Evolutionary conservation across 1,139 yeast species (phyloP).

Genomic region (Geotrichum bryndzae): DNA sequence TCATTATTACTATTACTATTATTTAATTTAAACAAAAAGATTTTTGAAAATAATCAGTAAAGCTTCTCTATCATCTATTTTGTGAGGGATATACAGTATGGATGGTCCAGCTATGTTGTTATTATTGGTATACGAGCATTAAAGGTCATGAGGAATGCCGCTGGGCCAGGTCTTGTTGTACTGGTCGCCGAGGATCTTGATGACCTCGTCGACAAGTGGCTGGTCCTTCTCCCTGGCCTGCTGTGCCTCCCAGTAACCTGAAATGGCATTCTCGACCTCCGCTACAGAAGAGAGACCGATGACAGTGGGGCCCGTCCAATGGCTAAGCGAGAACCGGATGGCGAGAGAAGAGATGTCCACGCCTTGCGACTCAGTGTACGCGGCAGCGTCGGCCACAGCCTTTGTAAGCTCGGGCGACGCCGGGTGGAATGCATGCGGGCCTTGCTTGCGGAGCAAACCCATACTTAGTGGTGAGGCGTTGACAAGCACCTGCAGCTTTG

Average conservation of each 20-base stretch:
- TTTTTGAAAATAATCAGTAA: neutral
- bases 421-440: slow-evolving; percentile 77
- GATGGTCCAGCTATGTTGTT: neutral
- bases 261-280: slow-evolving; percentile 62
- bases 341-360: slow-evolving; percentile 77
- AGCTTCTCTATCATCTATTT: neutral
- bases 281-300: slow-evolving; percentile 61
- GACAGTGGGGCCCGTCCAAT: slow-evolving; percentile 63
- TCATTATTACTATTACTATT: neutral
- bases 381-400: slow-evolving; percentile 51
- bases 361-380: slow-evolving; percentile 36
- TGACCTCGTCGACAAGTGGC: slow-evolving; percentile 42
- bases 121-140: neutral
- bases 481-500: slow-evolving; percentile 52
- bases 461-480: slow-evolving; percentile 85
- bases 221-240: slow-evolving; percentile 40
- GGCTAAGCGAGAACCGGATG: slow-evolving; percentile 62
- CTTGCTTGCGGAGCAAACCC: slow-evolving; percentile 68
- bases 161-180: slow-evolving; percentile 67
- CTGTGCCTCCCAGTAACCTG: slow-evolving; percentile 48
- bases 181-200: slow-evolving; percentile 45
- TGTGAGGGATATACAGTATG: neutral
- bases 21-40: neutral
- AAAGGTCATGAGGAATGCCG: slow-evolving; percentile 43
- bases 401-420: slow-evolving; percentile 55